These are phyloP conservation scores for Psilocybe azurescens DNA, from an alignment of 768 basidiomycete species.

Conservation along the genomic window DNA sequence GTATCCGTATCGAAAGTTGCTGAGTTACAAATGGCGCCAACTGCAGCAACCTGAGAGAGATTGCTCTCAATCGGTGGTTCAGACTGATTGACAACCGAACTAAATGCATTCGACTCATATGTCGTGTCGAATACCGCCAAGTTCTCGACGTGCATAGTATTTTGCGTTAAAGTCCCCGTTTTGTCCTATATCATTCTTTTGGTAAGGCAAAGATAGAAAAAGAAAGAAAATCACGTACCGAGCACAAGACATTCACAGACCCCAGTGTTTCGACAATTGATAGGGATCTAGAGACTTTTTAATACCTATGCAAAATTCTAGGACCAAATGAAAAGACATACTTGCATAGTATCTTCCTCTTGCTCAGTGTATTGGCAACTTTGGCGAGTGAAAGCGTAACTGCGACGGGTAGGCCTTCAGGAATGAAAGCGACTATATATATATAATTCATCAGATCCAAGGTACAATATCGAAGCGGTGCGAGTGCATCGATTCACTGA, in stretches of 20 bases:
- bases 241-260: slow-evolving; percentile 56
- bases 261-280: slow-evolving; percentile 74
- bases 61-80: slow-evolving; percentile 16
- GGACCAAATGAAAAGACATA: slow-evolving; percentile 10
- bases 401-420: slow-evolving; percentile 58
- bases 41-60: slow-evolving; percentile 37
- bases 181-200: slow-evolving; percentile 45
- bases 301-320: neutral
- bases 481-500: slow-evolving; percentile 23
- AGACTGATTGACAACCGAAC: slow-evolving; percentile 10
- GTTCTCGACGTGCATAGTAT: slow-evolving; percentile 61
- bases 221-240: slow-evolving; percentile 21
- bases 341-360: slow-evolving; percentile 55
- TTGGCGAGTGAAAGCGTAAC: slow-evolving; percentile 59
- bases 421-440: slow-evolving; percentile 44
- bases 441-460: neutral
- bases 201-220: neutral
- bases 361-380: slow-evolving; percentile 41
- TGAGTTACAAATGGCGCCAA: slow-evolving; percentile 58
- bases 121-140: slow-evolving; percentile 42
- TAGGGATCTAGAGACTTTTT: slow-evolving; percentile 44
- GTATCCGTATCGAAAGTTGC: slow-evolving; percentile 43
- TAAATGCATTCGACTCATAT: slow-evolving; percentile 31
- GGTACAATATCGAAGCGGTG: neutral
- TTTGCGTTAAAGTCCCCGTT: slow-evolving; percentile 66